These are phyloP conservation scores for Mimosa pudica DNA, from an alignment of 306 rosid genomes.

Conservation along the genomic window DNA sequence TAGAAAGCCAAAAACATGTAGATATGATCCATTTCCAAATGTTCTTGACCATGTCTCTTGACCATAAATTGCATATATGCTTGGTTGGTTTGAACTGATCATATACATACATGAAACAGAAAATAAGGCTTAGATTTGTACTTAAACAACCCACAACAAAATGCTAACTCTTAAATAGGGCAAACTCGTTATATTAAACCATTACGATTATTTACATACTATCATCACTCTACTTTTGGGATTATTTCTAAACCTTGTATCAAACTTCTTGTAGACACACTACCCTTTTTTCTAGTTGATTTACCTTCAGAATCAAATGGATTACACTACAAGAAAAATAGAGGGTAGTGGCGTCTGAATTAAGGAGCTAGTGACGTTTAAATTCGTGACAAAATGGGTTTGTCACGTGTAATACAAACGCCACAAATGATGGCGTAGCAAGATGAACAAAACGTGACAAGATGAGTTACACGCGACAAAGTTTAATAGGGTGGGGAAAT, in stretches of 20 bases:
- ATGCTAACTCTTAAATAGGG: background rate
- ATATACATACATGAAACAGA: background rate
- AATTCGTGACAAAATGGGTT: too few species aligned
- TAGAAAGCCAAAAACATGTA: too few species aligned
- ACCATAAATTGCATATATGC: background rate
- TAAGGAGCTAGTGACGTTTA: too few species aligned
- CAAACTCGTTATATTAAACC: background rate
- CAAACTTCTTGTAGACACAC: background rate
- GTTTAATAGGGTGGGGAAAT: too few species aligned
- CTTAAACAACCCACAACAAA: background rate
- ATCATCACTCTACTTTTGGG: background rate
- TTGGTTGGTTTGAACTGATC: background rate
- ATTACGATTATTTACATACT: background rate
- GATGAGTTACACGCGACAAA: too few species aligned
- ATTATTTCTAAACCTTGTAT: conserved; percentile 1
- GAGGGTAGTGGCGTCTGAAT: too few species aligned
- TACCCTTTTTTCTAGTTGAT: background rate
- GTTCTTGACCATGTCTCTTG: too few species aligned
- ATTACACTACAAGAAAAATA: too few species aligned
- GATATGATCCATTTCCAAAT: background rate
- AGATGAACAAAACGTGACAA: too few species aligned
- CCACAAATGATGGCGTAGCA: too few species aligned
- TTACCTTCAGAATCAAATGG: background rate
- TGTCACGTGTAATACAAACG: too few species aligned
- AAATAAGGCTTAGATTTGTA: background rate